Percentiles rank a stretch among this genome's conserved stretches.
Conservation (phyloP, 2,329 filamentous ascomycete genomes). For the Neofusicoccum sp. region DNA sequence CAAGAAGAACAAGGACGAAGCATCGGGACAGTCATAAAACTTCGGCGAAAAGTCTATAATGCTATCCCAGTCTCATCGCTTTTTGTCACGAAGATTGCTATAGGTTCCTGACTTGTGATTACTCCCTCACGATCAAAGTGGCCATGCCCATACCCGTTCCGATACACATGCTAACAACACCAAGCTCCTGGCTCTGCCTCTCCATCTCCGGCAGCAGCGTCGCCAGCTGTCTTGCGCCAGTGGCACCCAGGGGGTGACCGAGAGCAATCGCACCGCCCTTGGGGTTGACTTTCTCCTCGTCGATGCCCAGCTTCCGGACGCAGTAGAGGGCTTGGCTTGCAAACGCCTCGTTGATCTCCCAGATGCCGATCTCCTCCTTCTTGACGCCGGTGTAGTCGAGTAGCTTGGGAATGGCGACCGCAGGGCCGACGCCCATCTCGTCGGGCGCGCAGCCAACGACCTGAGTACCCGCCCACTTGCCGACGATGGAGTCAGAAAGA, state of each 20-base stretch:
- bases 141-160: slow-evolving; percentile 58
- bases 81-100: neutral
- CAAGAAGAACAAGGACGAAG: slow-evolving; percentile 15
- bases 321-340: slow-evolving; percentile 69
- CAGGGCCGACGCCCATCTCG: slow-evolving; percentile 93
- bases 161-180: slow-evolving; percentile 87
- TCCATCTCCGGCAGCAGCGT: slow-evolving; percentile 72
- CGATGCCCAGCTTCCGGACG: slow-evolving; percentile 69
- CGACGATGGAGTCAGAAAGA: slow-evolving; percentile 68
- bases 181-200: slow-evolving; percentile 69
- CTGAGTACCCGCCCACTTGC: slow-evolving; percentile 77
- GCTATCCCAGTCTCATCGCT: neutral
- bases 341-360: slow-evolving; percentile 91
- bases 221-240: slow-evolving; percentile 77
- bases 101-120: slow-evolving; percentile 20
- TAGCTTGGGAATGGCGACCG: slow-evolving; percentile 81
- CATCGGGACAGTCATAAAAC: neutral
- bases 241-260: slow-evolving; percentile 88
- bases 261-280: slow-evolving; percentile 94
- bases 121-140: slow-evolving; percentile 54
- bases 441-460: slow-evolving; percentile 81
- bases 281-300: slow-evolving; percentile 77
- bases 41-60: neutral
- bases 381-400: slow-evolving; percentile 68
- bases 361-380: slow-evolving; percentile 73